Evolutionary conservation across 1,284 basidiomycete genomes (phyloP), one percentile per base, ranked within the genome.

Genomic region (Moesziomyces antarcticus): DNA sequence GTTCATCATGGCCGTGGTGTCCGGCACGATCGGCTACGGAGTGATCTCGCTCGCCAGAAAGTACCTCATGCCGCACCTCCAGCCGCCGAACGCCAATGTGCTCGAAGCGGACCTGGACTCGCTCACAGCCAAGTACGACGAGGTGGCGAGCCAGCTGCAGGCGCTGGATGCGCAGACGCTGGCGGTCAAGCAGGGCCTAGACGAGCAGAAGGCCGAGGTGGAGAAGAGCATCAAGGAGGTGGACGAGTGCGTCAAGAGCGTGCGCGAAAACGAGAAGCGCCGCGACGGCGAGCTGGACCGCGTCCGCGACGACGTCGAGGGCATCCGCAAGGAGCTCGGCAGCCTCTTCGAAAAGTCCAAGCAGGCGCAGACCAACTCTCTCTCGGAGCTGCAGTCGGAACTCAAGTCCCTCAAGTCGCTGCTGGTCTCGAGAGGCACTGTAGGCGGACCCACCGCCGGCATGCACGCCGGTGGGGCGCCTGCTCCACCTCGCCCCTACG

Each of bases 281-380:
- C 91, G 93, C 40, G 88, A 92, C 53, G 91, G 94, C 56, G 95
- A 98, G 83, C 91, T 98, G 88, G 90, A 93, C 35, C 93, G 94
- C 85, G 90, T 97, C 60, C 65, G 65, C 41, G 59, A 72, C 21
- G 80, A 83, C 35, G 79, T 84, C 6, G 81, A 83, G 75, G 92
- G 90, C 63, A 90, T 98, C 63, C 90, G 92, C 43, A 93, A 95
- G 68, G 91, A 95, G 88, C 86, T 99, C 13, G 94, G 94, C 5
- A 93, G 92, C 93, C 92, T 98, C 91, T 91, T 98, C 64, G 93
- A 97, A 67, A 95, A 93, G 86, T 93, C 93, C 82, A 92, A 93
- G 80, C 91, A 94, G 63, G 81, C 88, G 18, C 84, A 86, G 67
- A 84, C 87, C 40, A 66, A 78, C 25, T 91, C 91, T 6, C 87